Conservation (phyloP, 371 early-diverging fungal species). For the Catenaria anguillulae region DNA sequence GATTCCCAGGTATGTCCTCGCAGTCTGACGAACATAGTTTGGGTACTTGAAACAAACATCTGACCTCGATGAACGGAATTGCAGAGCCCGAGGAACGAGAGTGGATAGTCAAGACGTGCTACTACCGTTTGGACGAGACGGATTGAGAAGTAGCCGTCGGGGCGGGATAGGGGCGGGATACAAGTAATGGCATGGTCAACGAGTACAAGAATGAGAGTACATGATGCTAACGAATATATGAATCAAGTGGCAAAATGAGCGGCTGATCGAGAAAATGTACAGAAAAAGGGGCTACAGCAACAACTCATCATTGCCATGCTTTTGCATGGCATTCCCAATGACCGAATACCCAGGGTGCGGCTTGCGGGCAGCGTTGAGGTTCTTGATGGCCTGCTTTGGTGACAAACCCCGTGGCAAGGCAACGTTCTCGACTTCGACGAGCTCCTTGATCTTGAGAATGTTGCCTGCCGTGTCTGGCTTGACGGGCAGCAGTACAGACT, state of each 20-base stretch:
- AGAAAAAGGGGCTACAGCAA: too few relatives aligned
- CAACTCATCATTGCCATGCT: too few relatives aligned
- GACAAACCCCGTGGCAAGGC: neutral
- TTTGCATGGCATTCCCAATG: neutral
- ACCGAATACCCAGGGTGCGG: neutral
- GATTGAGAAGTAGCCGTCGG: too few relatives aligned
- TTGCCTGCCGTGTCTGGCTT: neutral
- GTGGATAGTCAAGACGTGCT: slow-evolving; percentile 4
- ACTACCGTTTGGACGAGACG: neutral
- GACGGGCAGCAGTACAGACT: neutral
- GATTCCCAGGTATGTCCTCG: neutral
- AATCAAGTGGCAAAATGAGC: too few relatives aligned
- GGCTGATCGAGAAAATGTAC: too few relatives aligned
- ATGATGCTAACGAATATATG: too few relatives aligned
- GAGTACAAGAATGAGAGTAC: too few relatives aligned
- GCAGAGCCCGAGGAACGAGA: neutral
- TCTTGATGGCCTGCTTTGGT: neutral
- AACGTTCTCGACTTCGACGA: slow-evolving; percentile 4
- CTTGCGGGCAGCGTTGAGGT: neutral
- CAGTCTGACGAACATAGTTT: too few relatives aligned
- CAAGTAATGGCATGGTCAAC: too few relatives aligned
- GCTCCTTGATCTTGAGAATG: slow-evolving; percentile 4
- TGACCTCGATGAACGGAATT: too few relatives aligned
- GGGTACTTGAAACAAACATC: too few relatives aligned
- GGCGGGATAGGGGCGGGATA: too few relatives aligned